Percentiles rank a stretch among this genome's conserved stretches.
These are phyloP conservation scores for Rhodamnia argentea DNA, from an alignment of 345 rosid genomes.

Conservation along the genomic window DNA sequence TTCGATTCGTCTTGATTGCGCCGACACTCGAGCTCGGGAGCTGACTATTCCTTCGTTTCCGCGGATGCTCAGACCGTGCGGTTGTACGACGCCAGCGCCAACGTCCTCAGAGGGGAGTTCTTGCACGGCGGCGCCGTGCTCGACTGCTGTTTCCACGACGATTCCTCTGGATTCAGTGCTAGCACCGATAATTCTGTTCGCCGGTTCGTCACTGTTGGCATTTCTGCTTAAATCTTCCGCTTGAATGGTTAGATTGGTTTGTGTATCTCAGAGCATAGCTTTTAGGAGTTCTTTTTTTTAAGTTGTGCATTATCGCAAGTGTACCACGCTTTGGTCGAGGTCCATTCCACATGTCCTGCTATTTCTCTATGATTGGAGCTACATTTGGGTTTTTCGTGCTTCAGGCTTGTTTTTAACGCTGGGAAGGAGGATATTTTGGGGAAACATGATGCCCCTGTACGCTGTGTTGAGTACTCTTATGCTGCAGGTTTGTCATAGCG, in stretches of 20 bases:
- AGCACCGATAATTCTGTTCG: constrained; percentile 65
- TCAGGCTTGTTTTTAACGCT: constrained; percentile 73
- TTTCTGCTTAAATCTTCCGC: not conserved
- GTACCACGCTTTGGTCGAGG: not conserved
- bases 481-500: constrained; percentile 56
- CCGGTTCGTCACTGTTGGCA: constrained; percentile 20
- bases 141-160: constrained; percentile 97
- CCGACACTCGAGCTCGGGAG: not conserved
- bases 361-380: not conserved
- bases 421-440: constrained; percentile 87
- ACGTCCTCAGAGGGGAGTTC: constrained; percentile 79
- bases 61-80: constrained; percentile 42
- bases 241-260: not conserved
- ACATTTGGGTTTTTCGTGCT: not conserved
- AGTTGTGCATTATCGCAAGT: not conserved
- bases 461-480: constrained; percentile 92
- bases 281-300: not conserved
- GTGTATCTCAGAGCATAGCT: not conserved
- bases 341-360: not conserved
- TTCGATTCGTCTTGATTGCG: not conserved
- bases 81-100: constrained; percentile 70
- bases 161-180: constrained; percentile 91
- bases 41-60: not conserved
- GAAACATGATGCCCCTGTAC: constrained; percentile 79
- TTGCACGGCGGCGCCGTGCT: constrained; percentile 87